A percentile compares a stretch with the other conserved stretches of the same genome.
Evolutionary conservation across 108 stramenopile species (phyloP).

Genomic region (Cyclotella baltica): DNA sequence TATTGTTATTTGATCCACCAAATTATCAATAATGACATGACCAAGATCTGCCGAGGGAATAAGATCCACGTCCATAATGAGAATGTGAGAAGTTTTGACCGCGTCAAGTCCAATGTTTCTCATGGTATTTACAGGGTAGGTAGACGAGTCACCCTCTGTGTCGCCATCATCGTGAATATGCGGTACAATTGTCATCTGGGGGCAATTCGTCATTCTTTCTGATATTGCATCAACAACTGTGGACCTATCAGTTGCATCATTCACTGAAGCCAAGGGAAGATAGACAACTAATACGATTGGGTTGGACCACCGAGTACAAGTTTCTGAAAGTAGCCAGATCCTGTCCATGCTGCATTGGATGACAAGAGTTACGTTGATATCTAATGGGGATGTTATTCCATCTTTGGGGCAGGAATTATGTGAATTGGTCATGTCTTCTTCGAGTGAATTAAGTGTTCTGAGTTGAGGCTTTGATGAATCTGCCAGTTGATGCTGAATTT

Average conservation of each 20-base stretch:
- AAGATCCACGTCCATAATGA: constrained; percentile 91
- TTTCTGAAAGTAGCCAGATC: constrained; percentile 76
- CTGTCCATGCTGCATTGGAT: constrained; percentile 77
- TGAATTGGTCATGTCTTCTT: constrained; percentile 31
- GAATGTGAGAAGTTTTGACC: constrained; percentile 86
- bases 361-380: constrained; percentile 59
- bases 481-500: constrained; percentile 44
- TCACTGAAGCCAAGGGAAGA: constrained; percentile 36
- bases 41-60: constrained; percentile 77
- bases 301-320: constrained; percentile 74
- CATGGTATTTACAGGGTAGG: constrained; percentile 92
- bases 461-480: constrained; percentile 10
- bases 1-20: constrained; percentile 48
- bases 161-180: constrained; percentile 48
- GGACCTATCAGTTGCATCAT: constrained; percentile 15
- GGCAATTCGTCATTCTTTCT: constrained; percentile 49
- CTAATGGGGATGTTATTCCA: constrained; percentile 25
- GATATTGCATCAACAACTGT: constrained; percentile 37
- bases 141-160: constrained; percentile 23
- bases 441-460: constrained; percentile 30
- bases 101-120: constrained; percentile 87
- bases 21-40: constrained; percentile 44
- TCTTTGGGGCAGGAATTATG: constrained; percentile 47
- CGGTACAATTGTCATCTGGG: constrained; percentile 62
- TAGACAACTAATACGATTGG: constrained; percentile 81